phyloP scores from a whole-genome alignment of 805 yeast species.

The Ogataea siamensis region DNA sequence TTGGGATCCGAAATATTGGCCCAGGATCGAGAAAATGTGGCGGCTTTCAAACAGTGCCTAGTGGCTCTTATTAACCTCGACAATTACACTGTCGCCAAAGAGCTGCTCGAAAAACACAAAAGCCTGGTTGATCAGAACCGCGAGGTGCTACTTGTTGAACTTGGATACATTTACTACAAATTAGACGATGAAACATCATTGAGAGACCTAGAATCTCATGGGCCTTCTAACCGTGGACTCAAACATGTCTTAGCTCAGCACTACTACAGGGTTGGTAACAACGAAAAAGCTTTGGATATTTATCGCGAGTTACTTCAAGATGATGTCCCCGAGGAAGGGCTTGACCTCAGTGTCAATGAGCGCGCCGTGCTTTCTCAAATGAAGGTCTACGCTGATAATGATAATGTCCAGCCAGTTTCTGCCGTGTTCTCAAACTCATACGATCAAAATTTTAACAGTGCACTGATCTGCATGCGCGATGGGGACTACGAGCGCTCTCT shows the following conservation, averaged over 20 bases:
- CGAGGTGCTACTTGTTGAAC: conserved; percentile 45
- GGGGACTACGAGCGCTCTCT: conserved; percentile 42
- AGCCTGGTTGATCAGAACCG: conserved; percentile 16
- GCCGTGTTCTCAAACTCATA: conserved; percentile 35
- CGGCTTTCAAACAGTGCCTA: conserved; percentile 42
- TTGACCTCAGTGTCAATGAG: conserved; percentile 62
- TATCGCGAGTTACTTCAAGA: conserved; percentile 41
- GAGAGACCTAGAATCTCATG: conserved; percentile 19
- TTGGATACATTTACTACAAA: conserved; percentile 60
- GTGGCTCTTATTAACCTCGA: conserved; percentile 62
- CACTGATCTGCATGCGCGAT: conserved; percentile 46
- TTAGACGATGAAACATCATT: conserved; percentile 34
- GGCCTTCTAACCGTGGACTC: conserved; percentile 36
- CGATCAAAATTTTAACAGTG: conserved; percentile 60
- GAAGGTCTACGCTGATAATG: conserved; percentile 14
- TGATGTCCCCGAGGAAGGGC: conserved; percentile 39
- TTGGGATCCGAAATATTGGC: conserved; percentile 30
- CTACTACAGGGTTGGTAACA: conserved; percentile 46
- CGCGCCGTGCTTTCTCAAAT: conserved; percentile 62
- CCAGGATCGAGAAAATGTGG: conserved; percentile 27
- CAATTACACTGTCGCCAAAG: conserved; percentile 47
- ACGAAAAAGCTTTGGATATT: conserved; percentile 42
- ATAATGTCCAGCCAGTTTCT: conserved; percentile 13
- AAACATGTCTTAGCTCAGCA: conserved; percentile 53
- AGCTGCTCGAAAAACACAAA: conserved; percentile 36